Evolutionary conservation across 768 basidiomycete species (phyloP).

Genomic region (Auriscalpium orientale): DNA sequence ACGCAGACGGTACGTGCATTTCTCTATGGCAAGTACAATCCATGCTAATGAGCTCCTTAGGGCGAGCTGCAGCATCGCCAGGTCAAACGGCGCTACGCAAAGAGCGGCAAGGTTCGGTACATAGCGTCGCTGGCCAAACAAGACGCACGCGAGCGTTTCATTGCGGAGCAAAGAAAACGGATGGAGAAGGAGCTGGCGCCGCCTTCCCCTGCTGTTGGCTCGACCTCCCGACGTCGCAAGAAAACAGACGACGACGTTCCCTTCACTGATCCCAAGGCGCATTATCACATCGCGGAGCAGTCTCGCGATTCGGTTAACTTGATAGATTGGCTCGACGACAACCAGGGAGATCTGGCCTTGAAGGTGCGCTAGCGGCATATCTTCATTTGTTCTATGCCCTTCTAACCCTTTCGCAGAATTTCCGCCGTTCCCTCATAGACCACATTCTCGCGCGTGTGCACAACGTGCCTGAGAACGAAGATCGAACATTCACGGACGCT

Average conservation of each 20-base stretch:
- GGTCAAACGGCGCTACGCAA: conserved; percentile 9
- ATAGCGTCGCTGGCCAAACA: not conserved
- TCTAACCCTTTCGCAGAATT: conserved; percentile 17
- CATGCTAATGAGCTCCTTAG: not conserved
- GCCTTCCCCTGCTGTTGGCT: not conserved
- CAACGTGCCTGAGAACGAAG: conserved; percentile 18
- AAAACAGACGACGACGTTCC: not conserved
- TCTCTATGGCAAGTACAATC: conserved; percentile 7
- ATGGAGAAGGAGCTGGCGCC: not conserved
- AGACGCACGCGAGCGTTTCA: not conserved
- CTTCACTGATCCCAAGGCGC: not conserved
- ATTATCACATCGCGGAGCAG: not conserved
- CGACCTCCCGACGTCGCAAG: not conserved
- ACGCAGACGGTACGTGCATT: not conserved
- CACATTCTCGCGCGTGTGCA: conserved; percentile 24
- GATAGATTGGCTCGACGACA: not conserved
- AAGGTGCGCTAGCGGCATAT: not conserved
- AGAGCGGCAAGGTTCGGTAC: conserved; percentile 21
- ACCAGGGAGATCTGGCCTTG: not conserved
- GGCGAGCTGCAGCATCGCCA: not conserved
- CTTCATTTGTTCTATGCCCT: not conserved
- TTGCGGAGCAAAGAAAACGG: not conserved
- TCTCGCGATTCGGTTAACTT: not conserved
- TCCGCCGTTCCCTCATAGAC: conserved; percentile 22
- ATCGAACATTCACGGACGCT: conserved; percentile 18